Evolutionary conservation across 2,329 filamentous ascomycete genomes (phyloP), one percentile per base, ranked within the genome.

Genomic region (Calonectria pseudoturangicola): DNA sequence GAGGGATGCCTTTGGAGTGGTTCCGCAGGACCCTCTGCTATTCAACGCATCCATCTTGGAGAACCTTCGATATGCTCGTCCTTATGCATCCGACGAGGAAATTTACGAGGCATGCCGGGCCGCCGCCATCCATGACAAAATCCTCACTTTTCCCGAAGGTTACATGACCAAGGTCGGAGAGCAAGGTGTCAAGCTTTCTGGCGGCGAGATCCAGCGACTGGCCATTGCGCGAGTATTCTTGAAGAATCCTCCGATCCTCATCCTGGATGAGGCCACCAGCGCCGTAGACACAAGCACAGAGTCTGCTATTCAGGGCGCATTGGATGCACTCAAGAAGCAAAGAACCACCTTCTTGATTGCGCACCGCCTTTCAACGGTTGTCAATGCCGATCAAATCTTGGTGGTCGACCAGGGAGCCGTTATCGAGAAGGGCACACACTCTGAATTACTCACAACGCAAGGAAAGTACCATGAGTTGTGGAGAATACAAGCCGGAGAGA

Each of bases 11-110:
- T 87, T 94, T 30, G 92, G 91, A 25, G 86, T 93, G 15, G 92
- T 93, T 0, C 92, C 92, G 3, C 90, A 94, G 81, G 90, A 92
- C 73, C 89, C 92, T 0, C 85, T 88, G 0, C 84, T 94, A 10
- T 93, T 94, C 84, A 92, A 93, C 79, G 87, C 88, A 39, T 89
- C 90, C 1, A 88, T 94, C 50, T 87, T 91, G 79, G 88, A 93
- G 21, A 94, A 94, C 77, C 84, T 94, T 28, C 87, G 88, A 2
- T 94, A 93, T 80, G 91, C 90, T 2, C 87, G 88, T 13, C 87
- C 90, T 2, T 86, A 88, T n/a, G 91, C 92, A 1, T 91, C 89
- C 0, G 89, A 93, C 51, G 87, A 87, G 8, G 89, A 93, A 36
- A 87, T 92, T 58, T 85, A 89, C 62, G 88, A 88, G 2, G 92